Evolutionary conservation across 78 protist genomes (phyloP), one percentile per base, ranked within the genome.

Genomic region (Polysphondylium violaceum): DNA sequence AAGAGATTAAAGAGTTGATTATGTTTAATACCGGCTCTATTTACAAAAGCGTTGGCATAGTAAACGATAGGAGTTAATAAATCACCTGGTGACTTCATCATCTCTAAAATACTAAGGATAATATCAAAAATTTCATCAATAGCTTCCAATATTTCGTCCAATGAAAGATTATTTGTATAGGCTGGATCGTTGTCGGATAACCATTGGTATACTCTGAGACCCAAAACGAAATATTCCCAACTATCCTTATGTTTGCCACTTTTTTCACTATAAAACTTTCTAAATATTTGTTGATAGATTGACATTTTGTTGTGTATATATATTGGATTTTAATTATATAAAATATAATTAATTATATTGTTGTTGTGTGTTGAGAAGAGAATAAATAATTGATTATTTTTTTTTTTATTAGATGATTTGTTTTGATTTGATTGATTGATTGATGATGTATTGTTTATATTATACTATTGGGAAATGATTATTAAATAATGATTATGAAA

Each of bases 71-170:
- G 61, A 33, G 60, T 35, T 7, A 83, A 25, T 29, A 83, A 43
- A 1, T 19, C 12, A 1, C 74, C 23, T 68, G 68, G 47, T 0
- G 90, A 17, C 33, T 69, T 83, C 50, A 83, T 35, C 90, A 83
- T 83, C 36, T 83, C 90, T 12, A 83, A 69, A 17, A 83, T 35
- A 17, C 67, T 38, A 0, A 83, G 29, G 11, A 83, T 83, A 8
- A 83, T 83, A 69, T 83, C 90, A 56, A 83, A 83, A 7, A 83
- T 83, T 23, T 83, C 90, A 43, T 83, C 51, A 61, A 83, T 72
- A 44, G 90, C 90, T 2, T 83, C 90, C 25, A 69, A 58, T 31
- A 83, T 60, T 31, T 83, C 74, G 5, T 83, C 90, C 1, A 40
- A 16, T 9, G 40, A 33, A 7, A 83, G n/a, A 3, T 58, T 58